phyloP scores from a whole-genome alignment of 2,329 filamentous ascomycete genomes.

The Lachnellula arida region DNA sequence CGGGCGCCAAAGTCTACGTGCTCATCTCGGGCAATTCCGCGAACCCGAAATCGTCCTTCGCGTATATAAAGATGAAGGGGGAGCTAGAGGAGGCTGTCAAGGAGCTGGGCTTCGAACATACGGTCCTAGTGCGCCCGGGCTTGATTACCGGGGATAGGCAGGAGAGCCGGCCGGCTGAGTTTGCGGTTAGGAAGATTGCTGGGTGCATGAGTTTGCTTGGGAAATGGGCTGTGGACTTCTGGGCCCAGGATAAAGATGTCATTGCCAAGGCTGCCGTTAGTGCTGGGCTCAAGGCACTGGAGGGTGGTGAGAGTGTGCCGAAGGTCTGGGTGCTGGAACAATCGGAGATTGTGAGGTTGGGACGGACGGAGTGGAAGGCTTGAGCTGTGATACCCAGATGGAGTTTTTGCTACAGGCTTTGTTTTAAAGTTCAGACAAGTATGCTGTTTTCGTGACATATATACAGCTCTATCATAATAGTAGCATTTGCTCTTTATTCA shows the following conservation, averaged over 20 bases:
- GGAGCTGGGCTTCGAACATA: conserved; percentile 69
- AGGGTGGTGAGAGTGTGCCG: conserved; percentile 36
- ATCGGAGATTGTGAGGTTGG: conserved; percentile 47
- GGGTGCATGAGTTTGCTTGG: conserved; percentile 50
- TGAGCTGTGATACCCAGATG: conserved; percentile 3
- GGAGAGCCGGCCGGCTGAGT: conserved; percentile 55
- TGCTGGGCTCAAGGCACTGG: conserved; percentile 41
- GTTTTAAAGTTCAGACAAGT: too few relatives aligned
- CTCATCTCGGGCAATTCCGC: conserved; percentile 36
- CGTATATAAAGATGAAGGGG: conserved; percentile 71
- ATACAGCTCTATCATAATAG: too few relatives aligned
- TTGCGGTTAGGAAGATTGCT: conserved; percentile 50
- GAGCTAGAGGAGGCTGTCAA: conserved; percentile 78
- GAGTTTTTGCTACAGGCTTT: not conserved
- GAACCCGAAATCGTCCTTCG: conserved; percentile 48
- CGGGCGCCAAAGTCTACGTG: conserved; percentile 65
- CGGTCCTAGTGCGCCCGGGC: conserved; percentile 71
- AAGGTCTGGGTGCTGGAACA: conserved; percentile 45
- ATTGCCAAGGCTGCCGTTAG: conserved; percentile 51
- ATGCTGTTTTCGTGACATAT: too few relatives aligned
- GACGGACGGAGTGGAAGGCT: conserved; percentile 37
- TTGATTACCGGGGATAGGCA: conserved; percentile 69
- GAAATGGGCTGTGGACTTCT: conserved; percentile 53
- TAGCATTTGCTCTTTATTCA: not conserved
- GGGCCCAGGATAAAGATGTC: conserved; percentile 61